A percentile compares a stretch with the other conserved stretches of the same genome.
These are phyloP conservation scores for Picocystis sp. DNA, from an alignment of 163 green algal genomes.

Conservation along the genomic window DNA sequence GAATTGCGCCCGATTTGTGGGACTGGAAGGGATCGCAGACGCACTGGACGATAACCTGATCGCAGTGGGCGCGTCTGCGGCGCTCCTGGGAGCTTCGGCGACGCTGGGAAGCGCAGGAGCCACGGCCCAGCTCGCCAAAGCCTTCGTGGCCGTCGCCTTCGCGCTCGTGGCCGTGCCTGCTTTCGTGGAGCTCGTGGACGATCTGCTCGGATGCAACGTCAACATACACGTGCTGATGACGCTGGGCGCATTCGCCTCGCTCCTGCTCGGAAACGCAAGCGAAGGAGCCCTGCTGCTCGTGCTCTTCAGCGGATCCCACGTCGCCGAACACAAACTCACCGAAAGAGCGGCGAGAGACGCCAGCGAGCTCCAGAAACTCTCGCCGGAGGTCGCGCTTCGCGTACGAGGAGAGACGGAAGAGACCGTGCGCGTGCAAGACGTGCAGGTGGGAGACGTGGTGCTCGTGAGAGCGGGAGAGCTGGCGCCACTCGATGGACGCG, in stretches of 20 bases:
- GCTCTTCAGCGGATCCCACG: constrained; percentile 26
- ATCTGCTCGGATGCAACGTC: constrained; percentile 26
- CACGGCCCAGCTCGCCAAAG: constrained; percentile 5
- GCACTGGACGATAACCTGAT: constrained; percentile 24
- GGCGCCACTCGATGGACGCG: constrained; percentile 52
- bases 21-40: constrained; percentile 10
- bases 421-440: constrained; percentile 22
- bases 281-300: constrained; percentile 27
- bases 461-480: constrained; percentile 66
- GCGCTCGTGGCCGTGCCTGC: constrained; percentile 45
- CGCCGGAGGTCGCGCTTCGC: constrained; percentile 17
- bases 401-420: constrained; percentile 45
- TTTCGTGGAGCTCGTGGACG: constrained; percentile 27
- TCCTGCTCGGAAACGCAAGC: constrained; percentile 50
- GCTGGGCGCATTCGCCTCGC: constrained; percentile 56
- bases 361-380: constrained; percentile 6
- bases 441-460: constrained; percentile 44
- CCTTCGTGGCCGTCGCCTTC: constrained; percentile 1
- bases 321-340: constrained; percentile 21
- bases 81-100: constrained; percentile 19
- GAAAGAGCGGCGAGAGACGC: constrained; percentile 12
- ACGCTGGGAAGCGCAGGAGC: constrained; percentile 3
- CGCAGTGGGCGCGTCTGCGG: constrained; percentile 19
- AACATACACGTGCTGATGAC: constrained; percentile 90
- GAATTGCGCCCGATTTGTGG: not conserved